Evolutionary conservation across 1,139 yeast species (phyloP).

Genomic region (Yamadazyma pseudoaaseri): DNA sequence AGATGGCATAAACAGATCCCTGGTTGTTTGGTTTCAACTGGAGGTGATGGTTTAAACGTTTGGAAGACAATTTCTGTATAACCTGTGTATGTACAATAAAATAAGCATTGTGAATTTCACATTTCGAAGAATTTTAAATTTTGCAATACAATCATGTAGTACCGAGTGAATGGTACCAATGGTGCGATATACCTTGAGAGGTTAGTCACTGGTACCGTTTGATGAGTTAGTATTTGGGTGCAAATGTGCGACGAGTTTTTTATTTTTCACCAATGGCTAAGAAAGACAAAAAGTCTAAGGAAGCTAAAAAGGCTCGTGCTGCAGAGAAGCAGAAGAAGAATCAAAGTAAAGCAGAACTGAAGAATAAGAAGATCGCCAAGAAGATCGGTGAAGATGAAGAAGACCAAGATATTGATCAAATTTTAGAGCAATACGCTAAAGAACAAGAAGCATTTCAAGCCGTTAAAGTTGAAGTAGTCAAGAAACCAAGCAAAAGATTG

Average conservation of each 20-base stretch:
- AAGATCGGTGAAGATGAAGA: constrained; percentile 80
- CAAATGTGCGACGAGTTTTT: too few species aligned
- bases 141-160: too few species aligned
- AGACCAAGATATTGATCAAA: constrained; percentile 83
- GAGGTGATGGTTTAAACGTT: constrained; percentile 89
- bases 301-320: constrained; percentile 84
- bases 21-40: constrained; percentile 91
- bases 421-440: constrained; percentile 72
- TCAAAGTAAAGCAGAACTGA: constrained; percentile 66
- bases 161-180: too few species aligned
- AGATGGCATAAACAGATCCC: constrained; percentile 98
- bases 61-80: constrained; percentile 96
- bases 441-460: constrained; percentile 81
- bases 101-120: constrained; percentile 3
- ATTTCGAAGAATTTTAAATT: too few species aligned
- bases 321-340: constrained; percentile 84
- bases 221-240: too few species aligned
- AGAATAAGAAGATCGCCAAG: constrained; percentile 71
- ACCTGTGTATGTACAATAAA: constrained; percentile 1
- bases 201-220: too few species aligned
- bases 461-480: constrained; percentile 56
- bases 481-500: constrained; percentile 65
- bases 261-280: too few species aligned
- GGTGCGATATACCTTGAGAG: too few species aligned
- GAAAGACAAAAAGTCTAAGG: constrained; percentile 82